Conservation (phyloP, 2,329 filamentous ascomycete genomes). For the Epichloe elymi region DNA sequence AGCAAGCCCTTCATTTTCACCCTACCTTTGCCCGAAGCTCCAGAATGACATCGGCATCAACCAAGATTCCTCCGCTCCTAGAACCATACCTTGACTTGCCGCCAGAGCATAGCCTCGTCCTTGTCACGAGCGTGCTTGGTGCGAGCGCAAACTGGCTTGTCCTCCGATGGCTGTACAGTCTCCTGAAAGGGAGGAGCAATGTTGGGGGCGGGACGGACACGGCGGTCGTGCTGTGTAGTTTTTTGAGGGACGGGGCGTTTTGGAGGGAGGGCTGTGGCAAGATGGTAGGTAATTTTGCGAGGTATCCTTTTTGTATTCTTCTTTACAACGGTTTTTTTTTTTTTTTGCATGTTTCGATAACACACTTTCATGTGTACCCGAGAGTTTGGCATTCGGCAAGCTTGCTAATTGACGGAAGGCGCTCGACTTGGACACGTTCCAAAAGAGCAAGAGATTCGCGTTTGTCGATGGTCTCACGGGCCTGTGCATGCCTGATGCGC, state of each 20-base stretch:
- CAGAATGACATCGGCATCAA: slow-evolving; percentile 26
- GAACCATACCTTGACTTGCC: slow-evolving; percentile 50
- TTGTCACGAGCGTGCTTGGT: slow-evolving; percentile 56
- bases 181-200: slow-evolving; percentile 19
- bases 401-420: slow-evolving; percentile 34
- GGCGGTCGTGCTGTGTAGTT: slow-evolving; percentile 66
- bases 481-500: slow-evolving; percentile 31
- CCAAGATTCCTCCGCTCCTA: slow-evolving; percentile 43
- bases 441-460: slow-evolving; percentile 45
- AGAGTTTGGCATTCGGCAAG: background rate
- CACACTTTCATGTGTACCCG: too few relatives aligned
- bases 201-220: slow-evolving; percentile 9
- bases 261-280: slow-evolving; percentile 62
- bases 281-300: slow-evolving; percentile 33
- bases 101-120: slow-evolving; percentile 43
- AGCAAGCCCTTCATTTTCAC: too few relatives aligned
- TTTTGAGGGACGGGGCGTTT: slow-evolving; percentile 64
- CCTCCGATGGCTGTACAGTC: slow-evolving; percentile 39
- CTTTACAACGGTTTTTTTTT: background rate
- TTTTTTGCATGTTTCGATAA: too few relatives aligned
- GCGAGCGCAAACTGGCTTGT: slow-evolving; percentile 54
- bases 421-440: slow-evolving; percentile 52
- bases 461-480: slow-evolving; percentile 65
- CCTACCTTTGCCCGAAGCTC: too few relatives aligned
- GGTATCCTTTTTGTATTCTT: background rate